Base-by-base conservation (phyloP, 2,329 filamentous ascomycete species). In the Purpureocillium lavendulum region DNA sequence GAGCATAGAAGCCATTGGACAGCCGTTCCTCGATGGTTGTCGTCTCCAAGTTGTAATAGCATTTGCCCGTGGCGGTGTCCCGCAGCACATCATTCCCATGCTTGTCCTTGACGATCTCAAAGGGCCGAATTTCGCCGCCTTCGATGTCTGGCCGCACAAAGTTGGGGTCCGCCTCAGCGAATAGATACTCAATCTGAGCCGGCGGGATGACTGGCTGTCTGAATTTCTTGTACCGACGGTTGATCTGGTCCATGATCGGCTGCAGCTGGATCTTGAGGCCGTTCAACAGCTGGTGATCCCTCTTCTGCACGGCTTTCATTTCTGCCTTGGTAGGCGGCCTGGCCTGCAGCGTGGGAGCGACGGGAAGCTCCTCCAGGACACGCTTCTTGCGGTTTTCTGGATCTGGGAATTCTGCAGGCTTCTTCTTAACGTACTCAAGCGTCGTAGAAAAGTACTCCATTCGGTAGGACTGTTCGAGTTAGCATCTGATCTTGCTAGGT, bases 221-320 rank as follows among this genome's bases (percentile, higher is more conserved):
- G 64, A 97, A 97, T 49, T 87, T 87, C 57, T 83, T 86, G 65
- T 95, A 94, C 57, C 84, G 88, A 45, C 74, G 72, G 59, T 94
- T 92, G 56, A 98, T 87, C 62, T 96, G 87, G 50, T 98, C 90
- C 88, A 98, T 96, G 49, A 97, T 87, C 2, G 87, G 87, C 60
- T 96, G 89, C 40, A 98, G 79, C 39, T 83, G 71, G 30, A 94
- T 80, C 66, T 97, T 98, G 48, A 98, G 69, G 42, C 83, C 69
- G 57, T 97, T 96, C 39, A 97, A 71, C 10, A 82, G 77, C 47
- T 90, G 80, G 36, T 87, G 81, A 55, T 98, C 94, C 45, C 78
- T 77, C 61, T 87, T 84, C 61, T 84, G 84, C 57, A 90, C 80
- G 3, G 75, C 77, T 56, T 87, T 88, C 43, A 85, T 73, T 54